phyloP scores from a whole-genome alignment of 768 basidiomycete species.

The Tricholoma furcatifolium region DNA sequence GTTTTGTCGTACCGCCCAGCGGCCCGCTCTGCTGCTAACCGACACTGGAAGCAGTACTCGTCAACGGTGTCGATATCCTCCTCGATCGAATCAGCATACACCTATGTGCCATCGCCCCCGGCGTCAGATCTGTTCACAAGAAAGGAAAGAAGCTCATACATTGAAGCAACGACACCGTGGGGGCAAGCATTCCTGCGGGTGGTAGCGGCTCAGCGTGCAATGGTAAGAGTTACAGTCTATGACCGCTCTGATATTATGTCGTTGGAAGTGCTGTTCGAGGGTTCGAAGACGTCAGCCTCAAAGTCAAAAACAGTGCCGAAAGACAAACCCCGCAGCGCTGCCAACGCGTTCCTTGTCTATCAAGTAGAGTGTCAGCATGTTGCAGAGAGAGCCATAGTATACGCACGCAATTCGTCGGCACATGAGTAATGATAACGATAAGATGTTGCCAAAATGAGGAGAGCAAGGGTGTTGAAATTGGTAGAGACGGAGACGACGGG shows the following conservation, averaged over 20 bases:
- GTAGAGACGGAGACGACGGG: slow-evolving; percentile 5
- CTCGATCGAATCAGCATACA: slow-evolving; percentile 68
- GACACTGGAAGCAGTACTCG: slow-evolving; percentile 70
- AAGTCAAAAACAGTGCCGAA: not conserved
- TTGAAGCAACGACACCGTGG: slow-evolving; percentile 56
- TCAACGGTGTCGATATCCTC: slow-evolving; percentile 68
- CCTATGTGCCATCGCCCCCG: slow-evolving; percentile 32
- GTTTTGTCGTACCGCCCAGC: slow-evolving; percentile 21
- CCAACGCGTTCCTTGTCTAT: slow-evolving; percentile 78
- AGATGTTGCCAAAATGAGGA: not conserved
- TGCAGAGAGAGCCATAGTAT: slow-evolving; percentile 12
- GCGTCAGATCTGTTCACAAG: not conserved
- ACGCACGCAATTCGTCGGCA: slow-evolving; percentile 78
- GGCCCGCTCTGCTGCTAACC: slow-evolving; percentile 48
- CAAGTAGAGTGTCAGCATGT: slow-evolving; percentile 4
- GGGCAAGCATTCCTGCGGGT: slow-evolving; percentile 54
- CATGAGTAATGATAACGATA: slow-evolving; percentile 38
- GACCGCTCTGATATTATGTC: slow-evolving; percentile 71
- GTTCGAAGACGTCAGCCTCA: not conserved
- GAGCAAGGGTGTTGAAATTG: not conserved
- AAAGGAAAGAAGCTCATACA: slow-evolving; percentile 36
- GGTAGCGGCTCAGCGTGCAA: slow-evolving; percentile 64
- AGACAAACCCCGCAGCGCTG: slow-evolving; percentile 59
- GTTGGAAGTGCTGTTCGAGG: slow-evolving; percentile 67
- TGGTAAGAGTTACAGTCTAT: slow-evolving; percentile 66